Conservation (phyloP, 2,329 filamentous ascomycete species). For the Colletotrichum sp. region DNA sequence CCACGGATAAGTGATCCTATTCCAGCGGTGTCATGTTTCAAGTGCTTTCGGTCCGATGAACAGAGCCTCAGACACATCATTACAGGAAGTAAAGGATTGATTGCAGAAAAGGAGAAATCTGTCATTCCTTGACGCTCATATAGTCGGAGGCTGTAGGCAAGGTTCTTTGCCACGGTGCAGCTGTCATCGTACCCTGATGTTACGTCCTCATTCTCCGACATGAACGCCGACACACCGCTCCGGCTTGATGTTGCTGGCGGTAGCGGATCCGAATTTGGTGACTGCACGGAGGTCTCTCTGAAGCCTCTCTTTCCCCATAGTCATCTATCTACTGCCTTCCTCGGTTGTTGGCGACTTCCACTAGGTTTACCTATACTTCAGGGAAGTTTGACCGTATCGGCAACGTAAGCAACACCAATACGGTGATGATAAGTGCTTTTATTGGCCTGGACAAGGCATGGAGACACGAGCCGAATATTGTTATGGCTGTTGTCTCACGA, state of each 20-base stretch:
- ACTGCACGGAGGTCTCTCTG: not conserved
- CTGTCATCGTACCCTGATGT: not conserved
- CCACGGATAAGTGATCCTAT: not conserved
- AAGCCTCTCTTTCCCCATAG: not conserved
- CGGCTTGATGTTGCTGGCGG: not conserved
- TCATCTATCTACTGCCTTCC: not conserved
- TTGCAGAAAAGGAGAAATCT: accelerated
- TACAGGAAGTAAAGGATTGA: not conserved
- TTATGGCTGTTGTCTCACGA: not conserved
- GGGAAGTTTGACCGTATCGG: not conserved
- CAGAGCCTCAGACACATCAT: not conserved
- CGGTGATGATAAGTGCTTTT: too few relatives aligned
- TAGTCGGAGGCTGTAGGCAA: not conserved
- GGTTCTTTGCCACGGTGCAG: not conserved
- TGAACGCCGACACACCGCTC: not conserved
- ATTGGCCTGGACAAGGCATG: not conserved
- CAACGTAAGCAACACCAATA: accelerated
- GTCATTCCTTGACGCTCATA: not conserved
- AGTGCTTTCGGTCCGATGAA: not conserved
- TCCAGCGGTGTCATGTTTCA: not conserved
- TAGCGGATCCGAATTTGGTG: not conserved
- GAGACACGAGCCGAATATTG: not conserved
- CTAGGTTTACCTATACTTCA: not conserved
- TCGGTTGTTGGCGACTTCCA: too few relatives aligned
- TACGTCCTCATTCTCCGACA: not conserved